Conservation (phyloP, 495 filamentous ascomycete species). For the Letharia columbiana region DNA sequence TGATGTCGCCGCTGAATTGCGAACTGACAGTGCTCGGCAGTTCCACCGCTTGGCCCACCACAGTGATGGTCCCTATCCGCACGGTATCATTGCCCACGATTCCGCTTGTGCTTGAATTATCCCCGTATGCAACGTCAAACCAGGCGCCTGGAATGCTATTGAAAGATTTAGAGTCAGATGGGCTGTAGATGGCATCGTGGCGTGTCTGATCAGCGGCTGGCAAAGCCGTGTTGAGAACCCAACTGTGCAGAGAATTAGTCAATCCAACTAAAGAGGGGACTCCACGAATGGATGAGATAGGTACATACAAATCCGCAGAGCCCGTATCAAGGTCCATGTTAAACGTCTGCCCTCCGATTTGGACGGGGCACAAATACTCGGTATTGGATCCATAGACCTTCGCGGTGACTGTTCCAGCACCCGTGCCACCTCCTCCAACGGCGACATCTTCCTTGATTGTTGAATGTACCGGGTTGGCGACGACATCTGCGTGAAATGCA, state of each 20-base stretch:
- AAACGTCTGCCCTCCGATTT: constrained; percentile 63
- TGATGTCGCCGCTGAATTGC: constrained; percentile 54
- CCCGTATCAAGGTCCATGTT: constrained; percentile 79
- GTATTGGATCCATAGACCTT: constrained; percentile 51
- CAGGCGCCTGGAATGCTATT: constrained; percentile 36
- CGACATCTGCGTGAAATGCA: constrained; percentile 25
- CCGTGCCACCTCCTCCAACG: constrained; percentile 24
- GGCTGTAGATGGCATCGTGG: constrained; percentile 55
- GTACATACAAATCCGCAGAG: constrained; percentile 68
- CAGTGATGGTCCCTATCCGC: constrained; percentile 60
- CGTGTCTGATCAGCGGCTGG: constrained; percentile 31
- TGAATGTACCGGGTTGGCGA: constrained; percentile 21
- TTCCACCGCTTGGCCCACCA: constrained; percentile 60
- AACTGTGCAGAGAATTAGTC: constrained; percentile 33
- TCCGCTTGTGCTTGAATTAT: constrained; percentile 59
- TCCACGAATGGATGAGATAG: constrained; percentile 15
- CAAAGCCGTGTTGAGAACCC: constrained; percentile 68
- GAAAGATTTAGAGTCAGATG: constrained; percentile 49
- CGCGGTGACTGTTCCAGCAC: constrained; percentile 50
- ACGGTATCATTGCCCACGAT: constrained; percentile 65
- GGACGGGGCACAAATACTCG: constrained; percentile 64
- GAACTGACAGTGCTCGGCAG: constrained; percentile 56
- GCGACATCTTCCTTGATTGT: constrained; percentile 18
- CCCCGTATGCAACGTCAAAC: constrained; percentile 69
- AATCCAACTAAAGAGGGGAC: not conserved